Conservation (phyloP, 805 yeast species). For the Kregervanrija delftensis region DNA sequence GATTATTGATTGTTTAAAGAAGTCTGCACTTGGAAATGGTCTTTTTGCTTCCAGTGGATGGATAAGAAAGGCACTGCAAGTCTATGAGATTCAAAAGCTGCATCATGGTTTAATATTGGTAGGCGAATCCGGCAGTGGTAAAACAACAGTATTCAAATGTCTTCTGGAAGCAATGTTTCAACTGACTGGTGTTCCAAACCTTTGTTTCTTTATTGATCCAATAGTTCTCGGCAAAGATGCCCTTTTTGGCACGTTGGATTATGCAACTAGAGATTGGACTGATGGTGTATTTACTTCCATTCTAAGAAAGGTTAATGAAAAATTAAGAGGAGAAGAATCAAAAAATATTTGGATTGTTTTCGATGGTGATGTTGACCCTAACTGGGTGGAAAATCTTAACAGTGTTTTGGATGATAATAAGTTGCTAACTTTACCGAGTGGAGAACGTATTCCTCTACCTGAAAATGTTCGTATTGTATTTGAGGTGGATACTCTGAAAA, state of each 20-base stretch:
- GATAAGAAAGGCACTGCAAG: conserved; percentile 51
- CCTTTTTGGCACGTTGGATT: conserved; percentile 66
- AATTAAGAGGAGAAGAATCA: conserved; percentile 49
- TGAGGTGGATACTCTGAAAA: conserved; percentile 60
- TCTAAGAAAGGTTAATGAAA: conserved; percentile 49
- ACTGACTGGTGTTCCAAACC: conserved; percentile 27
- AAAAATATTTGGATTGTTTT: conserved; percentile 71
- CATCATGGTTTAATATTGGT: conserved; percentile 80
- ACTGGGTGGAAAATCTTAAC: conserved; percentile 87
- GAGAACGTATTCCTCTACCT: conserved; percentile 74
- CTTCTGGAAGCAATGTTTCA: conserved; percentile 38
- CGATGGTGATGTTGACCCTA: conserved; percentile 92
- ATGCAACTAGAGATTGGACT: conserved; percentile 81
- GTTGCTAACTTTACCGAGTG: conserved; percentile 76
- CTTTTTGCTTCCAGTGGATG: conserved; percentile 33
- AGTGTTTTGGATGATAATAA: conserved; percentile 88
- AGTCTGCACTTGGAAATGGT: conserved; percentile 28
- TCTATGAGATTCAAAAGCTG: conserved; percentile 50
- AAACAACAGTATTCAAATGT: conserved; percentile 46
- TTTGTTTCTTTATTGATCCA: conserved; percentile 55
- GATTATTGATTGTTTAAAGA: conserved; percentile 22
- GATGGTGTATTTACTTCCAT: conserved; percentile 78
- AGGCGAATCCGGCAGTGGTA: conserved; percentile 74
- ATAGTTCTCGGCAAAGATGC: conserved; percentile 62
- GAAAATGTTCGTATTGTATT: conserved; percentile 58